Conservation (phyloP, 75 land plant species). For the Ceratopteris richardii region DNA sequence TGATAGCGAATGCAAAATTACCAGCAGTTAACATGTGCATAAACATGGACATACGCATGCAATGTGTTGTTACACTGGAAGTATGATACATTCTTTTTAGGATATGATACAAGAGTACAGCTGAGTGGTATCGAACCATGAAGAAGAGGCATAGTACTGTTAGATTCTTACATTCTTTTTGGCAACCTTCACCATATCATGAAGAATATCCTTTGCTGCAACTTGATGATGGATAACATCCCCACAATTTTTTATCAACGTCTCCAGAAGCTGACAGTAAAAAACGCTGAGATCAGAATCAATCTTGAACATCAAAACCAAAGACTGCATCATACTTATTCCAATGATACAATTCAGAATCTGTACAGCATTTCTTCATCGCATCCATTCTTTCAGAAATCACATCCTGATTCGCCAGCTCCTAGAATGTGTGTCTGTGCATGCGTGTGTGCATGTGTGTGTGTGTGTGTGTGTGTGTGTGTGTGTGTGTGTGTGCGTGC, state of each 20-base stretch:
- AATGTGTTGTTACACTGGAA: background rate
- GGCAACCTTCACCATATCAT: slow-evolving; percentile 69
- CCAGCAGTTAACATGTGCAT: background rate
- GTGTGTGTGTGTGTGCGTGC: slow-evolving; percentile 1
- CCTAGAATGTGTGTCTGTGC: no score
- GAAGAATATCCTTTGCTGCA: slow-evolving; percentile 50
- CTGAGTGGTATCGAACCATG: background rate
- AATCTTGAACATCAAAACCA: no score
- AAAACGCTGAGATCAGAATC: no score
- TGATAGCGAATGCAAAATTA: background rate
- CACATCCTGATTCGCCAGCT: no score
- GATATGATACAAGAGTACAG: background rate
- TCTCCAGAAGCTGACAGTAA: slow-evolving; percentile 62
- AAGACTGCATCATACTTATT: no score
- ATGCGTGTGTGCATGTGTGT: background rate
- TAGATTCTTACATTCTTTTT: slow-evolving; percentile 48
- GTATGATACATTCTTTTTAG: background rate
- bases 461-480: slow-evolving; percentile 1
- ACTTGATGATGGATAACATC: slow-evolving; percentile 60
- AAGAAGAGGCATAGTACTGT: background rate
- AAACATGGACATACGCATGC: background rate
- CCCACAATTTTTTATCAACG: slow-evolving; percentile 60
- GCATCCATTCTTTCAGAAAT: no score
- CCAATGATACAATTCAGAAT: no score
- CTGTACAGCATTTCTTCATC: no score